Evolutionary conservation across 257 asterid genomes (phyloP), one percentile per base, ranked within the genome.

Genomic region (Verbascum thapsus): DNA sequence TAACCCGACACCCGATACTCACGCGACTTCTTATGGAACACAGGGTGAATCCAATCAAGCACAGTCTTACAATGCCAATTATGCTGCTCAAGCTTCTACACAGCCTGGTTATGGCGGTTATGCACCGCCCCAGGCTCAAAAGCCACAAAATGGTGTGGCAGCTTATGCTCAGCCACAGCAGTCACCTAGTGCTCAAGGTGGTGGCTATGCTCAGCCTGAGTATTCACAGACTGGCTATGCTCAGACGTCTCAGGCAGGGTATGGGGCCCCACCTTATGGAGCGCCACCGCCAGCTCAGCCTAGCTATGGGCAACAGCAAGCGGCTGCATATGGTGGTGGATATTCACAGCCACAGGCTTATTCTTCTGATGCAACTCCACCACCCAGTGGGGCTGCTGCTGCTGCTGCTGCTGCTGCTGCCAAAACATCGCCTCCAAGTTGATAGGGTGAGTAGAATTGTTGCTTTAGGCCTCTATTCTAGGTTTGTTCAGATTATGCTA

Each of bases 41-140:
- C 94, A 82, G 58, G 82, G 89, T 11, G 97, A 86, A 53, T 67
- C 76, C 52, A 75, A 42, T 74, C 95, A 87, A 65, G 86, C 90
- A 10, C 95, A 76, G 75, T 51, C 95, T 0, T 86, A 83, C 70
- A 64, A 66, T 50, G 45, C 90, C 8, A 77, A 45, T 63, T 82
- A 87, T 35, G 86, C 89, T 2, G 49, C 87, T 11, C 96, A 78
- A 76, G 85, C 78, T 40, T 32, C 89, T 32, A 70, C 62, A 58
- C 96, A 83, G 79, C 60, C 88, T 8, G 88, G 85, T 11, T 85
- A 87, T 52, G 90, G 81, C 0, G 66, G 65, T 49, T 80, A 78
- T 49, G 90, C 71, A 5, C 42, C 74, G 8, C 77, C 85, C 23
- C 79, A 44, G 61, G 72, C 69, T 38, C 83, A 74, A 41, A 80